phyloP scores from a whole-genome alignment of 768 basidiomycete species.

The Pleurotus sapidus region DNA sequence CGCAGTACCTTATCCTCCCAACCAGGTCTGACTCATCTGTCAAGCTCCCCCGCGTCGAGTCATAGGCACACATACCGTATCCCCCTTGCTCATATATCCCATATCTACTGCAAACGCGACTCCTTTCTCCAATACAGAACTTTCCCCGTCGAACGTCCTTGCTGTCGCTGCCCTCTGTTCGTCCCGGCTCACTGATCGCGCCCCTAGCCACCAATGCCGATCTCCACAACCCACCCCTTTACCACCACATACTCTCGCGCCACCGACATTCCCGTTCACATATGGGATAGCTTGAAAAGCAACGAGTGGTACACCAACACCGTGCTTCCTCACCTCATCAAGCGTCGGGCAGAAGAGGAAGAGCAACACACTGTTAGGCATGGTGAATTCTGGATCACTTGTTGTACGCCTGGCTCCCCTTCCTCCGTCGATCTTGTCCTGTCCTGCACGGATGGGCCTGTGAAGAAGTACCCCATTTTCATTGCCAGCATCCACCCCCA shows the following conservation, averaged over 20 bases:
- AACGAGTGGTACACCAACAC: constrained; percentile 38
- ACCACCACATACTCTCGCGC: constrained; percentile 23
- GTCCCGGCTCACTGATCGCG: too few relatives aligned
- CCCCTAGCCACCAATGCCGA: neutral
- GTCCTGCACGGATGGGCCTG: constrained; percentile 51
- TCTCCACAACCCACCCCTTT: neutral
- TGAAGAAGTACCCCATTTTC: constrained; percentile 68
- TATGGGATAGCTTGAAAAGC: constrained; percentile 31
- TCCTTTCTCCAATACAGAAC: too few relatives aligned
- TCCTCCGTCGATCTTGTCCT: constrained; percentile 49
- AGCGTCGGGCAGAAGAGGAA: constrained; percentile 21
- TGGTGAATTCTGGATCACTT: constrained; percentile 34
- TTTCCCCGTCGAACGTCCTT: too few relatives aligned
- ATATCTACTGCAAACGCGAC: too few relatives aligned
- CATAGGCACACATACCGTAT: too few relatives aligned
- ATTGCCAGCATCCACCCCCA: constrained; percentile 46
- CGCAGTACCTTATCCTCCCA: too few relatives aligned
- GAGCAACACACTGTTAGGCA: constrained; percentile 1
- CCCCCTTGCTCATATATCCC: too few relatives aligned
- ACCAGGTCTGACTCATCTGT: too few relatives aligned
- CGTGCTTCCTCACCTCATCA: constrained; percentile 35
- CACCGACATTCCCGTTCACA: constrained; percentile 30
- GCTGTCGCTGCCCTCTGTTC: too few relatives aligned
- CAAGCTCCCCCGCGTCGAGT: too few relatives aligned
- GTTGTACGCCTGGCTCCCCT: constrained; percentile 7